Base-by-base conservation (phyloP, 2,329 filamentous ascomycete genomes). In the Hypoxylon sp. region DNA sequence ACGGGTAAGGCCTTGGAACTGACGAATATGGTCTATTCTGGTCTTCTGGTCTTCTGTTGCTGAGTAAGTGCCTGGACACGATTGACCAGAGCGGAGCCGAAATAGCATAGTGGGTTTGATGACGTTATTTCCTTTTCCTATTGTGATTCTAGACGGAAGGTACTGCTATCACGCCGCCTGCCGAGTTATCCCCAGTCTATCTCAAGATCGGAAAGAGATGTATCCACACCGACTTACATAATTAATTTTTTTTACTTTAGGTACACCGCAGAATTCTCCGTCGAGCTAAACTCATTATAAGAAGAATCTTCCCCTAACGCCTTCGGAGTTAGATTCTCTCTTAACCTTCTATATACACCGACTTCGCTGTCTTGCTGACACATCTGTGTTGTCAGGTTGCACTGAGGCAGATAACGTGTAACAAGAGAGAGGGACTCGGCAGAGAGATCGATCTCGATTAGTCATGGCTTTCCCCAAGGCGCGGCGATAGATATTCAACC, bases 181-280 rank as follows among this genome's bases (percentile, higher is more conserved):
- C 67, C 67, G 67, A 70, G 39, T 24, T 64, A 65, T 58, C 59
- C 54, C 62, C 42, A 50, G 29, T 17, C 37, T 46, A 24, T 52
- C 15, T 46, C n/a, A 2, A 62, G 42, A 55, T 55, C 48, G 17
- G 32, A 42, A 46, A 37, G 2, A 37, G 2, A 8, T 19, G 29
- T 57, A 50, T 50, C 51, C 51, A 56, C 44, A 24, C 37, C 19
- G 8, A 47, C 39, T 47, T 56, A 35, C 39, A 46, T 29, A 39
- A 13, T 19, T 32, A n/a, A 7, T 5, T 39, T 8, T 27, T 42
- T 39, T 54, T 17, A 39, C 42, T 31, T 35, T 10, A 35, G 7
- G 4, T 37, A 19, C 32, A 29, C 21, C 24, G 42, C 13, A 58
- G 10, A 57, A 57, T 17, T 57, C 29, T 50, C 42, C 44, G 44